Base-by-base conservation (phyloP, 116 monocot species). In the Zostera marina region DNA sequence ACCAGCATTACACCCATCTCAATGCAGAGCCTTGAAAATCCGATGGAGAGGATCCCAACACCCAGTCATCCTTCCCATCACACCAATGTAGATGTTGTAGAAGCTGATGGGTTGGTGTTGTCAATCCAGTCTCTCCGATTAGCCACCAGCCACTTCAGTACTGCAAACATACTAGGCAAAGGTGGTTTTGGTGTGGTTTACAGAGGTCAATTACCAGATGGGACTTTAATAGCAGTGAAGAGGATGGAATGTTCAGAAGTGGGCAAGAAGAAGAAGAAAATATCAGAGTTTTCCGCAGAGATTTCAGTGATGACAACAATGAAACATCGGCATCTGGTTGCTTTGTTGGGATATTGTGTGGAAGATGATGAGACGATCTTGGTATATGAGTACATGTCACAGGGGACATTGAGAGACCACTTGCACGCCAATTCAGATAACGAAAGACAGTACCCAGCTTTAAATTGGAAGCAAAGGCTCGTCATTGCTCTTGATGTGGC, bases 151-250 rank as follows among this genome's bases (percentile, higher is more conserved):
- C 78, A 92, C 52, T 92, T 92, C 52, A 76, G 69, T 5, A 73
- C 75, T 47, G 65, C 54, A 3, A 76, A 79, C 47, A 40, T 80
- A 19, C 52, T 92, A 26, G 86, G 92, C 20, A 70, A 75, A 38
- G 86, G 86, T 9, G 86, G 92, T 7, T 92, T 92, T 60, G 92
- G 92, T 1, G 61, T 75, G 5, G 86, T 92, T 7, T 92, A 78
- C 66, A 70, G 62, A 51, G 92, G 92, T 0, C 63, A 68, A 40
- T 77, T 63, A 6, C 49, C 68, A 20, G 75, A 83, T 65, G 92
- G 86, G 0, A 86, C 70, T 0, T 10, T 52, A 57, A 67, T 92
- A 5, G 92, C 83, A 9, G 79, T 83, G 14, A 83, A 83, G 53
- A 72, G 79, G 61, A 70, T 67, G 39, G 65, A 68, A 40, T 64